Base-by-base conservation (phyloP, 768 basidiomycete genomes). In the Lentinula detonsa region DNA sequence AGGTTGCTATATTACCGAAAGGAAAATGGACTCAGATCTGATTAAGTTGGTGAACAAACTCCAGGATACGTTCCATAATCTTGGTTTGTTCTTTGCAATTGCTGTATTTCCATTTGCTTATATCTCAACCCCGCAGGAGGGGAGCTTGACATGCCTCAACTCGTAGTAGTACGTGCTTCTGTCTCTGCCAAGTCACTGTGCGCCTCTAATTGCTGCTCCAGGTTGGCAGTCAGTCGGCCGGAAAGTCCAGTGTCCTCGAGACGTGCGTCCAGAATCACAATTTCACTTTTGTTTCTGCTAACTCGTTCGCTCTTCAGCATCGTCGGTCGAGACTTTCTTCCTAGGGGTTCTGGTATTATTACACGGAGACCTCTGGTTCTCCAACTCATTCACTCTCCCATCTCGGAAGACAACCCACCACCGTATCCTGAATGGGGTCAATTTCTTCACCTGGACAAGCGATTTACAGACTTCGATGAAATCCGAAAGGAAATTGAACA, bases 201-300 rank as follows among this genome's bases (percentile, higher is more conserved):
- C 84, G 34, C 16, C 7, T 18, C 40, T 31, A 39, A 48, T 43
- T 21, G 10, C 55, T 51, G 45, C 60, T 51, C 16, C 68, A 95
- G 93, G 93, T 98, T 68, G 95, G 95, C 61, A 95, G 94, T 67
- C 95, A 98, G 75, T 97, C 95, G 43, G 88, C 94, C 35, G 95
- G 95, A 63, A 98, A 97, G 78, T 97, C 95, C 39, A 93, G 92
- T 73, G 93, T 94, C 57, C 83, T 98, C 60, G 95, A 98, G 76
- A 98, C 91, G 94, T 94, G 67, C 68, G 90, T 81, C 49, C 8
- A 60, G 65, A 64, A 56, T 39, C 50, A 62, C 9, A 50, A 57
- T 16, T 35, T 23, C 63, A 28, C 65, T 50, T 42, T 31, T 28
- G 4, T 23, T 21, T 37, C 54, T 51, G 62, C 50, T 43, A 50